Base-by-base conservation (phyloP, 768 basidiomycete genomes). In the Coprinopsis marcescibilis region DNA sequence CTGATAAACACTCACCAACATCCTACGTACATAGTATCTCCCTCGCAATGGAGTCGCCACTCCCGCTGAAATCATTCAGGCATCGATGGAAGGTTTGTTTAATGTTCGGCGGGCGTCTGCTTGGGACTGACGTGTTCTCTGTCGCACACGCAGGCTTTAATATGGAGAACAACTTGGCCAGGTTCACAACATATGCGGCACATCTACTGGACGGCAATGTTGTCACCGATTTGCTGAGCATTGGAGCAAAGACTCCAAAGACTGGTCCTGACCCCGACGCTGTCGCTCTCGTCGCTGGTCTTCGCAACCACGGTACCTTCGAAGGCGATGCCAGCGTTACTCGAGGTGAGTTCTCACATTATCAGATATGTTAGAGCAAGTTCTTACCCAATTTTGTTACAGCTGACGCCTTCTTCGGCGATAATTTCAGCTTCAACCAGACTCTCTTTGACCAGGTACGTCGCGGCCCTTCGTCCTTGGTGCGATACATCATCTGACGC, bases 381-480 rank as follows among this genome's bases (percentile, higher is more conserved):
- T n/a, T 8, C 30, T 32, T n/a, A 32, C 10, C 10, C 5, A n/a
- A 4, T 17, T 14, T 29, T 21, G 24, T n/a, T n/a, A n/a, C n/a
- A 8, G 11, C 12, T 8, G 23, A 23, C 12, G 55, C 56, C 41
- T 47, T 49, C 24, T 57, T 57, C 19, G 57, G 53, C 8, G 53
- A 56, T 36, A 56, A 59, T 26, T 43, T 48, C 40, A 57, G 54
- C 32, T 55, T 59, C 35, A 59, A 59, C 43, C 46, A 57, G 34
- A 55, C 53, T 0, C 48, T 55, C 2, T 59, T 51, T 33, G 45
- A 57, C 8, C 40, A 57, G 50, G 57, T 52, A n/a, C n/a, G n/a
- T n/a, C n/a, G n/a, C n/a, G n/a, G n/a, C n/a, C n/a, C n/a, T n/a
- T n/a, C n/a, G n/a, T n/a, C n/a, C n/a, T n/a, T n/a, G n/a, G n/a